Evolutionary conservation across 768 basidiomycete species (phyloP).

Genomic region (Phaeolepiota aurea): DNA sequence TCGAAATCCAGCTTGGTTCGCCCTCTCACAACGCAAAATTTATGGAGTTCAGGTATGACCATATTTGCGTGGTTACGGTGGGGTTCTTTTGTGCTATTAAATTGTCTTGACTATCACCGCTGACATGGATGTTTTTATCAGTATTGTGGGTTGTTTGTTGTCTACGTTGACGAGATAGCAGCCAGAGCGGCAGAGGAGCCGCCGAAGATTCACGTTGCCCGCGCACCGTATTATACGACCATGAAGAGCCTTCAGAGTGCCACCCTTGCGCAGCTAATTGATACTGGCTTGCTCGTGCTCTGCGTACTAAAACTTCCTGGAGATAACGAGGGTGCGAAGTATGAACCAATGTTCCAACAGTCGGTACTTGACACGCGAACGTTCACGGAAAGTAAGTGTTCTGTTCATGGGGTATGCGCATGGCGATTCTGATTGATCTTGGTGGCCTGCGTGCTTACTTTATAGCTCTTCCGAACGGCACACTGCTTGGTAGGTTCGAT

Average conservation of each 20-base stretch:
- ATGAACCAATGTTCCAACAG: neutral
- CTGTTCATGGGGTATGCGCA: neutral
- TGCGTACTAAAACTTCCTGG: neutral
- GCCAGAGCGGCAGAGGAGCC: neutral
- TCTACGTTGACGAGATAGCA: neutral
- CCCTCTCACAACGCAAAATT: slow-evolving; percentile 15
- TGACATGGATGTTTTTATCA: neutral
- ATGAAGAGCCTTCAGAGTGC: neutral
- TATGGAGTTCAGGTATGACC: slow-evolving; percentile 1
- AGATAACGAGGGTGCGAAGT: no score
- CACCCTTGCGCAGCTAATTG: neutral
- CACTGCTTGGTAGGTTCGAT: no score
- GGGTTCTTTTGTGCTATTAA: no score
- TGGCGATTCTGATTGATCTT: neutral
- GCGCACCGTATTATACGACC: neutral
- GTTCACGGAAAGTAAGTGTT: slow-evolving; percentile 9
- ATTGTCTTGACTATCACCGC: neutral
- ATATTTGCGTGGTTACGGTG: slow-evolving; percentile 1
- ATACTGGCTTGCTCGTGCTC: neutral
- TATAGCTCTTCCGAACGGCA: neutral
- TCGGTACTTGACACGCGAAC: neutral
- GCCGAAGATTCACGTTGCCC: neutral
- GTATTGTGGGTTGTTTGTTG: neutral
- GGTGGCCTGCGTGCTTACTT: neutral
- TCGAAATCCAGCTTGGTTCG: slow-evolving; percentile 34